A percentile compares a stretch with the other conserved stretches of the same genome.
These are phyloP conservation scores for Piedraia hortae DNA, from an alignment of 2,329 filamentous ascomycete genomes.

Conservation along the genomic window DNA sequence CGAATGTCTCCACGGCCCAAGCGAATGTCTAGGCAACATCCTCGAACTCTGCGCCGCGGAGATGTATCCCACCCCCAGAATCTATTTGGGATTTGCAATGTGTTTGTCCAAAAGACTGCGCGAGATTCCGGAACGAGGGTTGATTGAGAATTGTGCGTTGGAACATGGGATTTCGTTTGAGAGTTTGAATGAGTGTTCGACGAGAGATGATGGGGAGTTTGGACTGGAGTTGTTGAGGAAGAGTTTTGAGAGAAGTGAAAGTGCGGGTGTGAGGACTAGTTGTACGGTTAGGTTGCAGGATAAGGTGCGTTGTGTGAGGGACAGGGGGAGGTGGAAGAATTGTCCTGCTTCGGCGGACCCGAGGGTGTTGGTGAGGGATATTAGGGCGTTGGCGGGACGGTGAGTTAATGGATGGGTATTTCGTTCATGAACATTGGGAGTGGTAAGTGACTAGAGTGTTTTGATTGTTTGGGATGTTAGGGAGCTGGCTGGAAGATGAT, in stretches of 20 bases:
- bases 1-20: constrained; percentile 64
- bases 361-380: constrained; percentile 46
- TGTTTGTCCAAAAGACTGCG: constrained; percentile 55
- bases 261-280: constrained; percentile 19
- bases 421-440: no score
- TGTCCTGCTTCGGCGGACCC: constrained; percentile 42
- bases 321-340: constrained; percentile 51
- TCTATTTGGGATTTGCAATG: constrained; percentile 76
- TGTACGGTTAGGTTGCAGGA: constrained; percentile 37
- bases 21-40: constrained; percentile 83
- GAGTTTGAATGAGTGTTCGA: constrained; percentile 55
- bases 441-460: no score
- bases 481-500: constrained; percentile 1
- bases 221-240: constrained; percentile 38
- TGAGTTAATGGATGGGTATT: no score
- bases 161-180: constrained; percentile 74
- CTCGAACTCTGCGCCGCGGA: constrained; percentile 71
- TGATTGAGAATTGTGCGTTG: constrained; percentile 66
- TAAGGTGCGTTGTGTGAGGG: constrained; percentile 58
- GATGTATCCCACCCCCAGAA: constrained; percentile 62
- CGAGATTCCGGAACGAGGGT: constrained; percentile 47
- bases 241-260: constrained; percentile 35
- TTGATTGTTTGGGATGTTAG: constrained; percentile 1
- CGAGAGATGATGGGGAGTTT: constrained; percentile 43
- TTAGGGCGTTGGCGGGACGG: constrained; percentile 20